A percentile compares a stretch with the other conserved stretches of the same genome.
phyloP scores from a whole-genome alignment of 495 filamentous ascomycete genomes.

The Parmelia sp. region DNA sequence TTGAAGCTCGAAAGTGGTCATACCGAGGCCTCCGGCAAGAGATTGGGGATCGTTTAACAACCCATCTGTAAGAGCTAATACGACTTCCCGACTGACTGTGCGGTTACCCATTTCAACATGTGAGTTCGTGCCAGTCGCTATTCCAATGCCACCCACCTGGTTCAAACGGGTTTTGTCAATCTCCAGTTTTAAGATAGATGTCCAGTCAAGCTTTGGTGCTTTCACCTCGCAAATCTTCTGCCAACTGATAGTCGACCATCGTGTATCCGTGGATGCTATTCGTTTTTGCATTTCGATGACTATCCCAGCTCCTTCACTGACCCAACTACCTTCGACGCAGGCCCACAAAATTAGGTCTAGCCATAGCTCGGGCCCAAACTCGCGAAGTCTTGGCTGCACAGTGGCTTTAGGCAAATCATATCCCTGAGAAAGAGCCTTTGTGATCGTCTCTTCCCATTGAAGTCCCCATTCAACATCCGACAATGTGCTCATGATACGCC shows the following conservation, averaged over 20 bases:
- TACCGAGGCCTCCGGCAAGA: not conserved
- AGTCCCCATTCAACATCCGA: constrained; percentile 57
- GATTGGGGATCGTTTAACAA: constrained; percentile 37
- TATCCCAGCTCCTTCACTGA: constrained; percentile 47
- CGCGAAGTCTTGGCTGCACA: constrained; percentile 45
- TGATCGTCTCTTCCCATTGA: constrained; percentile 42
- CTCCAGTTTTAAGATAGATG: constrained; percentile 16
- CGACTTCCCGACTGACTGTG: constrained; percentile 55
- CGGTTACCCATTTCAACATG: constrained; percentile 43
- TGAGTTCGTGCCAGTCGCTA: constrained; percentile 21
- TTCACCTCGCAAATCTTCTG: constrained; percentile 18
- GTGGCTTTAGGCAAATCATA: constrained; percentile 47
- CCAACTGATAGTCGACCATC: constrained; percentile 27
- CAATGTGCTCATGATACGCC: constrained; percentile 53
- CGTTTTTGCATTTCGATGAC: constrained; percentile 37
- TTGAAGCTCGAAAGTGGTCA: constrained; percentile 15
- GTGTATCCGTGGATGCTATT: constrained; percentile 32
- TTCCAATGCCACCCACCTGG: constrained; percentile 20
- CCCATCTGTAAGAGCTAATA: constrained; percentile 47
- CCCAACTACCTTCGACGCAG: constrained; percentile 57
- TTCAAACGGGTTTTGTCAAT: constrained; percentile 23
- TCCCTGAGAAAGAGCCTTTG: constrained; percentile 28
- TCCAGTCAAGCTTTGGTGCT: constrained; percentile 24
- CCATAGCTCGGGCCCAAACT: constrained; percentile 56
- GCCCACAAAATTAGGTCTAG: constrained; percentile 62